Evolutionary conservation across 140 eudicot genomes (phyloP), one percentile per base, ranked within the genome.

Genomic region (Stevia rebaudiana): DNA sequence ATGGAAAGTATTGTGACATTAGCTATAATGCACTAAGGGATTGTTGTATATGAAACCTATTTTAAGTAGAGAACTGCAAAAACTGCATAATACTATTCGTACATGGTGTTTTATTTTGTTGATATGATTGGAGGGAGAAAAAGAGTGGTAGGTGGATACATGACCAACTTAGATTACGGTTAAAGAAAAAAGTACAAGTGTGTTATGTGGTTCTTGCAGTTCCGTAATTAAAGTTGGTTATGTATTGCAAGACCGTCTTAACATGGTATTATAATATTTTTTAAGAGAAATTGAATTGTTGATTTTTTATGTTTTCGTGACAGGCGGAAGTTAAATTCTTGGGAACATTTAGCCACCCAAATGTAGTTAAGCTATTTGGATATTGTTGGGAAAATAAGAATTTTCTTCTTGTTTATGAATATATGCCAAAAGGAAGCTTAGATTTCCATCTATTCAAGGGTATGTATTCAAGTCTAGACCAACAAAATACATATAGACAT

Each of bases 371-470:
- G 42, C 70, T 75, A 9, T 67, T 71, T 12, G 84, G 84, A 48
- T 79, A 80, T 37, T 67, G 85, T 37, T 66, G 72, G 65, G 81
- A 68, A 72, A 65, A 63, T 8, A 47, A 48, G 12, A 57, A 47
- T 37, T 49, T 66, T 54, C 81, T 66, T 23, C 85, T 80, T 62
- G 85, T 80, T 40, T 80, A 80, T 41, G 84, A 80, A 33, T 53
- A 61, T 75, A 51, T 72, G 72, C 64, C 59, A 23, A 75, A 75
- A 13, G 84, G 84, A 47, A 75, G 81, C 64, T 60, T 79, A 28
- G 78, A 80, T n/a, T 39, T 15, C 13, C 76, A 71, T 41, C 73
- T 80, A 12, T 80, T 80, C 47, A 65, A 21, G 42, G 57, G 85
- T 76, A 57, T 25, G 60, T 7, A 17, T 21, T 19, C 12, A 24